Percentiles rank a stretch among this genome's conserved stretches.
phyloP scores from a whole-genome alignment of 179 eudicot genomes.

The Vitellaria paradoxa region DNA sequence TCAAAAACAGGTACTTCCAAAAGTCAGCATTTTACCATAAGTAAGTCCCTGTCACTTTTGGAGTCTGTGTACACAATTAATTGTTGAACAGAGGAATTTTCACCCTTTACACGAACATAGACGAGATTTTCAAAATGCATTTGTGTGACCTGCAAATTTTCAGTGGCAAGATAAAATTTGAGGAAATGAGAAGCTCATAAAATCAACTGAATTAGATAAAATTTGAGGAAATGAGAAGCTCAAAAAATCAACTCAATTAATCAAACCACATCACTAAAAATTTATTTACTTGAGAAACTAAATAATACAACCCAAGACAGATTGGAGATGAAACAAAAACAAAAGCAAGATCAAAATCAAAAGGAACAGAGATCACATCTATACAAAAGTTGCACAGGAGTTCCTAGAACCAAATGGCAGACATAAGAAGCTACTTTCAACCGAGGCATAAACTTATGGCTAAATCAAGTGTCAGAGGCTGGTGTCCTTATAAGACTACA shows the following conservation, averaged over 20 bases:
- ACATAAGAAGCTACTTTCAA: not conserved
- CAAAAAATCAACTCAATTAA: not conserved
- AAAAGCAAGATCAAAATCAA: not conserved
- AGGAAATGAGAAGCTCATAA: constrained; percentile 1
- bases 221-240: not conserved
- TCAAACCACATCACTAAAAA: not conserved
- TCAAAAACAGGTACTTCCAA: not conserved
- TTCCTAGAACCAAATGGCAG: not conserved
- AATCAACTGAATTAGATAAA: not conserved
- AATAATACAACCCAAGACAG: not conserved
- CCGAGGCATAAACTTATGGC: too few relatives aligned
- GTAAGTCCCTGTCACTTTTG: constrained; percentile 52
- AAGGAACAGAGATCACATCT: too few relatives aligned
- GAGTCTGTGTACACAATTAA: constrained; percentile 72
- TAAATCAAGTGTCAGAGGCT: too few relatives aligned
- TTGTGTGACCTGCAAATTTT: constrained; percentile 55
- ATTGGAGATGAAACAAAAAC: not conserved
- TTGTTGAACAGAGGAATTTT: constrained; percentile 47
- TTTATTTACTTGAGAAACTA: not conserved
- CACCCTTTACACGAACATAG: constrained; percentile 59
- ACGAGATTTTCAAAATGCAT: constrained; percentile 74
- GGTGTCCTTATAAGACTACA: too few relatives aligned
- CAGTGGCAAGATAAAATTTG: not conserved
- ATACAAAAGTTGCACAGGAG: not conserved
- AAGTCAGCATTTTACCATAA: constrained; percentile 56